Evolutionary conservation across 805 yeast genomes (phyloP), one percentile per base, ranked within the genome.

Genomic region (Teunomyces aglyptinius): DNA sequence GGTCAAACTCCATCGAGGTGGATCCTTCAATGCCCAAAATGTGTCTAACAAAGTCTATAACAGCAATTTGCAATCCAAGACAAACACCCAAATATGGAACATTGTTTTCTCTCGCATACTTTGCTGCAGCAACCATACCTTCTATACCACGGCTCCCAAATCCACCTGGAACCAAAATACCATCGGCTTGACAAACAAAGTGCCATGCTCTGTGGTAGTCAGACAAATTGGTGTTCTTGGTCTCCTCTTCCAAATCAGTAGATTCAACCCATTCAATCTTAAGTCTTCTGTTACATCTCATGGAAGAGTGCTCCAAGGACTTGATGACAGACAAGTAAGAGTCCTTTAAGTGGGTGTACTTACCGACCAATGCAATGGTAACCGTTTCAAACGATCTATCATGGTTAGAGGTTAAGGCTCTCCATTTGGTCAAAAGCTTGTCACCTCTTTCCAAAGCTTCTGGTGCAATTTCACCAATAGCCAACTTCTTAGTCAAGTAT

Each of bases 101-200:
- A 61, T 85, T 80, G 73, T 89, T 89, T 68, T 86, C 96, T 73
- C 99, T 85, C n/a, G 99, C 99, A 86, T 95, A 94, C 68, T 88
- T 86, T 46, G 97, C 96, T 49, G 98, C 99, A 32, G 88, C 74
- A 64, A 94, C 77, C 99, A 94, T 94, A 59, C 99, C 99, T 72
- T 94, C 98, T 49, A 89, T 89, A 71, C 99, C 99, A 69, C 99
- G 85, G 42, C 82, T 71, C 49, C 99, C 99, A 63, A 94, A 94
- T 1, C 99, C 99, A 64, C 99, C 99, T 33, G 99, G 99, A 48
- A 94, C 97, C 49, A 94, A 78, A 53, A 94, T 86, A 68, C 99
- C 98, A 68, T 94, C 96, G 20, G 98, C 96, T 59, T 86, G 82
- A 65, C 96, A 88, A 54, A 94, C 83, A 56, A 78, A 74, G 60